Evolutionary conservation across 495 filamentous ascomycete species (phyloP).

Genomic region (Trichoderma gamsii): DNA sequence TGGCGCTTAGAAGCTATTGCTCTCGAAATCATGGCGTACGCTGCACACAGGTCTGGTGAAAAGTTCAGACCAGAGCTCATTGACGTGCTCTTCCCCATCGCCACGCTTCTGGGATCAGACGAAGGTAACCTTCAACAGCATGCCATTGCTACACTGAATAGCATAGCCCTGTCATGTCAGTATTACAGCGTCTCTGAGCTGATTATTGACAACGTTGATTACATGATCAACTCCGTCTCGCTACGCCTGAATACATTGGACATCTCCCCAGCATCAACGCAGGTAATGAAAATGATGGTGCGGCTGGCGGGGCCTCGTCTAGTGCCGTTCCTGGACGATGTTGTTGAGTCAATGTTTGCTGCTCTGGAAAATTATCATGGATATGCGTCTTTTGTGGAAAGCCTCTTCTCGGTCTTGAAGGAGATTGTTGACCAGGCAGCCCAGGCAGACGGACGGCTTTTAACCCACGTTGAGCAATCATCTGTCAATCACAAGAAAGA

Average conservation of each 20-base stretch:
- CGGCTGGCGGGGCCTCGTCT: slow-evolving; percentile 73
- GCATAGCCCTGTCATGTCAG: slow-evolving; percentile 65
- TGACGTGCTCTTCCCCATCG: slow-evolving; percentile 83
- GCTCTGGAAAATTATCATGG: slow-evolving; percentile 91
- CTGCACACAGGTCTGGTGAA: slow-evolving; percentile 57
- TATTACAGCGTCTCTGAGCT: slow-evolving; percentile 71
- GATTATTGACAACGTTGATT: slow-evolving; percentile 89
- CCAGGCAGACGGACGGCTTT: slow-evolving; percentile 54
- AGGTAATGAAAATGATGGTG: slow-evolving; percentile 93
- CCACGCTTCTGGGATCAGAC: slow-evolving; percentile 75
- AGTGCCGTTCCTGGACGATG: slow-evolving; percentile 85
- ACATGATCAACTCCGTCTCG: slow-evolving; percentile 88
- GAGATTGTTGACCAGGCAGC: slow-evolving; percentile 77
- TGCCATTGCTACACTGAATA: slow-evolving; percentile 77
- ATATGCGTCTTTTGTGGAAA: slow-evolving; percentile 78
- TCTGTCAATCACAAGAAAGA: slow-evolving; percentile 35
- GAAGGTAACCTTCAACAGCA: slow-evolving; percentile 66
- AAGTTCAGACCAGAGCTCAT: slow-evolving; percentile 81
- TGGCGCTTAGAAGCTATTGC: slow-evolving; percentile 69
- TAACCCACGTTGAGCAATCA: slow-evolving; percentile 26
- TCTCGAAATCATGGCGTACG: slow-evolving; percentile 66
- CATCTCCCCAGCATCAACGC: slow-evolving; percentile 81
- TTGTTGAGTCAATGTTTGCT: slow-evolving; percentile 81
- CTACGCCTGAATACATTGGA: slow-evolving; percentile 87
- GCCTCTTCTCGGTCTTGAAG: slow-evolving; percentile 73